These are phyloP conservation scores for Triangularia verruculosa DNA, from an alignment of 2,329 filamentous ascomycete genomes.

Conservation along the genomic window DNA sequence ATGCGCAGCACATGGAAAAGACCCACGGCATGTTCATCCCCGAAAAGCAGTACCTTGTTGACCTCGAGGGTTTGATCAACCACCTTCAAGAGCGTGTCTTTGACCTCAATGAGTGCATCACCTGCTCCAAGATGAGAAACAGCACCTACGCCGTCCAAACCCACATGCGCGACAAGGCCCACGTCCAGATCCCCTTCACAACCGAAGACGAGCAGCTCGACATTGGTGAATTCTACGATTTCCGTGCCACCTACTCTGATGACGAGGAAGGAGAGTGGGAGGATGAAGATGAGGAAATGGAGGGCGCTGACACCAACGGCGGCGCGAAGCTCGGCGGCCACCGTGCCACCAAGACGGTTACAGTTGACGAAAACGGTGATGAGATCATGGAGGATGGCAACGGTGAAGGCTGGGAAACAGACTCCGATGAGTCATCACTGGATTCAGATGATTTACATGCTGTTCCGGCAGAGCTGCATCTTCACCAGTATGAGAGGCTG, in stretches of 20 bases:
- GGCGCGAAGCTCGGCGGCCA: conserved; percentile 70
- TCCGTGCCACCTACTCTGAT: conserved; percentile 92
- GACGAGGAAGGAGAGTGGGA: conserved; percentile 63
- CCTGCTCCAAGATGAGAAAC: conserved; percentile 79
- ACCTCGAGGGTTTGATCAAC: conserved; percentile 76
- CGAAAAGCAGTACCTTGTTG: conserved; percentile 77
- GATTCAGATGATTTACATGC: conserved; percentile 81
- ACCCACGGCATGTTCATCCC: conserved; percentile 96
- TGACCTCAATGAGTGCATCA: conserved; percentile 79
- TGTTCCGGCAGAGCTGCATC: conserved; percentile 70
- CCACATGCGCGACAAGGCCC: conserved; percentile 94
- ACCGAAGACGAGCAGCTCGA: conserved; percentile 88
- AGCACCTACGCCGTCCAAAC: conserved; percentile 81
- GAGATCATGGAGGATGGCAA: conserved; percentile 52
- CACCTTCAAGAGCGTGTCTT: conserved; percentile 78
- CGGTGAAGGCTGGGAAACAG: conserved; percentile 89
- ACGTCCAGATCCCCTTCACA: conserved; percentile 94
- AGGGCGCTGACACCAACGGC: conserved; percentile 52
- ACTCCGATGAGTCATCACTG: conserved; percentile 83
- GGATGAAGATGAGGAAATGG: conserved; percentile 45
- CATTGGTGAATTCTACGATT: conserved; percentile 96
- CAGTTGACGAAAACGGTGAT: conserved; percentile 43
- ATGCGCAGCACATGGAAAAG: conserved; percentile 84
- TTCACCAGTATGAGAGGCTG: conserved; percentile 69
- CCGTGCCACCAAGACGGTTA: conserved; percentile 51